Evolutionary conservation across 2,329 filamentous ascomycete genomes (phyloP).

Genomic region (Elsinoe australis): DNA sequence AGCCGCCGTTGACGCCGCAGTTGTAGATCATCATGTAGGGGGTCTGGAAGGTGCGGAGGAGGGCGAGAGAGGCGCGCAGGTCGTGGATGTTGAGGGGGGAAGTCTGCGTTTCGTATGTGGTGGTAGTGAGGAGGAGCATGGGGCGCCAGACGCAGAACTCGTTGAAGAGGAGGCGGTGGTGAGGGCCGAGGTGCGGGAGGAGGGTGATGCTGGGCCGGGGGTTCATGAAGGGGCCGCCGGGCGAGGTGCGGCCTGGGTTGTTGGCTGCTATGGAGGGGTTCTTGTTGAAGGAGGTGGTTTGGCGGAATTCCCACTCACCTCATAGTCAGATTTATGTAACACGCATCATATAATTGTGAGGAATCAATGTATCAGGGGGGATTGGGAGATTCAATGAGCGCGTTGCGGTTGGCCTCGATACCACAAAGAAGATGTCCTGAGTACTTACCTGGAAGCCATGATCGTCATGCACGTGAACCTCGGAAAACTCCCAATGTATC

Average conservation of each 20-base stretch:
- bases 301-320: conserved; percentile 17
- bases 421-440: too few species aligned
- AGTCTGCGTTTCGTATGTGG: conserved; percentile 33
- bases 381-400: too few species aligned
- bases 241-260: conserved; percentile 11
- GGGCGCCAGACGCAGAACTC: conserved; percentile 34
- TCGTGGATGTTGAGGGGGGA: conserved; percentile 34
- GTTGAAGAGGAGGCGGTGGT: conserved; percentile 33
- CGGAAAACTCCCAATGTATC: conserved; percentile 16
- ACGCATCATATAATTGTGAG: too few species aligned
- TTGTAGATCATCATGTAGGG: conserved; percentile 39
- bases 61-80: conserved; percentile 33
- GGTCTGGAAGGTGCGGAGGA: conserved; percentile 27
- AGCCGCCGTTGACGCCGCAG: conserved; percentile 39
- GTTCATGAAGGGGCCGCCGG: conserved; percentile 18
- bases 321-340: too few species aligned
- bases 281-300: conserved; percentile 16
- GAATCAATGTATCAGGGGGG: too few species aligned
- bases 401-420: too few species aligned
- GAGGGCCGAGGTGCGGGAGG: conserved; percentile 25
- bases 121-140: conserved; percentile 35
- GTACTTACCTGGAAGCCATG: conserved; percentile 17
- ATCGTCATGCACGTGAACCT: conserved; percentile 11
- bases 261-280: conserved; percentile 18
- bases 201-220: conserved; percentile 24